Conservation (phyloP, 2,329 filamentous ascomycete species). For the Trichophyton verrucosum region DNA sequence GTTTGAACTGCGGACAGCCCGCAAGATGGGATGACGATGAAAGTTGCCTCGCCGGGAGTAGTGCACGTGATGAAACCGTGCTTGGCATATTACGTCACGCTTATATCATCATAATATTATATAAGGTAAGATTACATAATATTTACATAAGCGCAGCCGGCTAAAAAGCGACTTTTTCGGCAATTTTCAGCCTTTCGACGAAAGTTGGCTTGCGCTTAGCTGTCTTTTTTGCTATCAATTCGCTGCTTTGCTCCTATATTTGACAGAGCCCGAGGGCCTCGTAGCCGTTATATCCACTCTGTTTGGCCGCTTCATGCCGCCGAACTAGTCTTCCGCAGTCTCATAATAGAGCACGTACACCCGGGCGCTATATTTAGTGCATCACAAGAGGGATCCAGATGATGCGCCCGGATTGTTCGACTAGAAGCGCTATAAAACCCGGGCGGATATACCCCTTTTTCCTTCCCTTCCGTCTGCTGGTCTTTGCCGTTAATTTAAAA, state of each 20-base stretch:
- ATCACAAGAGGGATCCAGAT: constrained; percentile 1
- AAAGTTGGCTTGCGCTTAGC: not conserved
- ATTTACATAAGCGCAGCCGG: not conserved
- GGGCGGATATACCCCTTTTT: constrained; percentile 1
- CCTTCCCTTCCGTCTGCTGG: not conserved
- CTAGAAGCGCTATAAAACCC: not conserved
- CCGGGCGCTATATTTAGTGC: not conserved
- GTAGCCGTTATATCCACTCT: not conserved
- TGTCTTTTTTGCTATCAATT: not conserved
- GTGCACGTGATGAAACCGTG: not conserved
- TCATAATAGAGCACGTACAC: not conserved
- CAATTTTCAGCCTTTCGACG: not conserved
- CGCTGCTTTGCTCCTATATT: not conserved
- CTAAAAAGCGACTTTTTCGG: not conserved
- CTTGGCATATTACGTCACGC: not conserved
- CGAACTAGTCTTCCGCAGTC: not conserved
- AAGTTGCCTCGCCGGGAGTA: not conserved
- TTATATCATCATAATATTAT: not conserved
- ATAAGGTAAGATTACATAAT: not conserved
- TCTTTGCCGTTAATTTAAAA: not conserved
- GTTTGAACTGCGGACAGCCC: not conserved
- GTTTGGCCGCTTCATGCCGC: not conserved
- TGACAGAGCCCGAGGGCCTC: not conserved
- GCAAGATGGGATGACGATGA: not conserved
- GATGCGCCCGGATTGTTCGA: not conserved